Evolutionary conservation across 345 rosid species (phyloP).

Genomic region (Populus simonii): DNA sequence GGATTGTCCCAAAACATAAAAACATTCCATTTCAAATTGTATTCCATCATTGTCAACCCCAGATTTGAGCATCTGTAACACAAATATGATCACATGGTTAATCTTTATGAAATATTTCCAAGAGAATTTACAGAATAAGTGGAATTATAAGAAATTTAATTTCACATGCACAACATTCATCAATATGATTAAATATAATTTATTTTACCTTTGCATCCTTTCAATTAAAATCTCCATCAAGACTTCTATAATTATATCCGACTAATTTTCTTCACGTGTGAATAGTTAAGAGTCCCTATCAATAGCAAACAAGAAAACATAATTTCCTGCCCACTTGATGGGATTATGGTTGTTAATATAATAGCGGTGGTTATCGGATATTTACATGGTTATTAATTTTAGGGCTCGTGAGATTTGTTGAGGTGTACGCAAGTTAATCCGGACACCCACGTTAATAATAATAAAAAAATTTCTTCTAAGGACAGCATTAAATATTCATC

Average conservation of each 20-base stretch:
- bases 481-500: not conserved
- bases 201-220: not conserved
- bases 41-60: too few relatives aligned
- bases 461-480: not conserved
- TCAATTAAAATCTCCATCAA: not conserved
- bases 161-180: not conserved
- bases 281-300: not conserved
- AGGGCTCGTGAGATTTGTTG: too few relatives aligned
- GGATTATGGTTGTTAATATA: too few relatives aligned
- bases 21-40: too few relatives aligned
- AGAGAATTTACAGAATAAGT: not conserved
- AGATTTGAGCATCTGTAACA: too few relatives aligned
- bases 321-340: not conserved
- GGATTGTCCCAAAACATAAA: too few relatives aligned
- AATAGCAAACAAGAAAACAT: not conserved
- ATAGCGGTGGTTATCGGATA: fast-evolving
- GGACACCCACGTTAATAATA: too few relatives aligned
- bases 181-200: not conserved
- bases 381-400: too few relatives aligned
- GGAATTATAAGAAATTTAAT: too few relatives aligned
- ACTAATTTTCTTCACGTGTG: not conserved
- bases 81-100: not conserved
- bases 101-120: not conserved
- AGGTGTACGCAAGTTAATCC: too few relatives aligned
- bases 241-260: not conserved